Evolutionary conservation across 495 filamentous ascomycete species (phyloP), one percentile per base, ranked within the genome.

Genomic region (Bombardia bombarda): DNA sequence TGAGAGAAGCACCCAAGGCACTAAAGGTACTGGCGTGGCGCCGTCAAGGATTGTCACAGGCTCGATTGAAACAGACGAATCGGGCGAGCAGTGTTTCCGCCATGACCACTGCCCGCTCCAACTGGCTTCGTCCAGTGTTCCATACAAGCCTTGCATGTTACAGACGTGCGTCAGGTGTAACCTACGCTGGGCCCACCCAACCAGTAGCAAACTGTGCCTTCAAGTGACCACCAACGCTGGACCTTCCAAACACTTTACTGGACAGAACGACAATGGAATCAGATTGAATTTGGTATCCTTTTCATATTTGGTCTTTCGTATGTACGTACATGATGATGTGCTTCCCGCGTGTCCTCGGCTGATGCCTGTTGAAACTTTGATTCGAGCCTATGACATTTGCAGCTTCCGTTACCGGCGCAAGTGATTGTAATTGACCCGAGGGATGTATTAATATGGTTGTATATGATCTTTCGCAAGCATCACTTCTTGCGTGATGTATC

Each of bases 131-230:
- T 49, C 55, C 53, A 50, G 18, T 57, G 52, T 63, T 63, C 58
- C 58, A 65, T 55, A 56, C 43, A 42, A 47, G 50, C 40, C 45
- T n/a, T n/a, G 38, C 41, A 39, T 68, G 65, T 70, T 62, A 69
- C 66, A 69, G 57, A 62, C 45, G 44, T 66, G 65, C 68, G 58
- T 69, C 66, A 66, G 63, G 57, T 65, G 56, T 40, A 42, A n/a
- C n/a, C n/a, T n/a, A 42, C 57, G 57, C 57, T 56, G 62, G 53
- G 51, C 52, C 38, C 52, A 28, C 26, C 26, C n/a, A n/a, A n/a
- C n/a, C n/a, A n/a, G n/a, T n/a, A n/a, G n/a, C n/a, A n/a, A n/a
- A n/a, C n/a, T n/a, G n/a, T n/a, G n/a, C n/a, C n/a, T n/a, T 26
- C 24, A 26, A 10, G 5, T 10, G 24, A 26, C 24, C 3, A 28